Evolutionary conservation across 139 green algal species (phyloP), one percentile per base, ranked within the genome.

Genomic region (Chlamydomonas sp.): DNA sequence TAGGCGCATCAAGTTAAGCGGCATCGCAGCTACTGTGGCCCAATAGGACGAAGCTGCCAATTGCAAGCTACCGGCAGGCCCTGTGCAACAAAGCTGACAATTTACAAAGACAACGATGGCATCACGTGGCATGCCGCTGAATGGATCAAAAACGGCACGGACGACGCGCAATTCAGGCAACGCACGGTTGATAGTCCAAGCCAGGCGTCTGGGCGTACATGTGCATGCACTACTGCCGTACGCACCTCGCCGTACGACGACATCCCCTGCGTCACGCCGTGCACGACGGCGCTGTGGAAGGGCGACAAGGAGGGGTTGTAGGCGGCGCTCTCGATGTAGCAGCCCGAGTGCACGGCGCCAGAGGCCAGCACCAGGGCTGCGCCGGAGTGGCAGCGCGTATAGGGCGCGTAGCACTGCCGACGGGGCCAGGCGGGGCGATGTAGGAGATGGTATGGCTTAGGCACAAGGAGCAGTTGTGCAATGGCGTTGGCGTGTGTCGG

Each of bases 291-390:
- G 6, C 91, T 83, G 78, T 98, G 96, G 64, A 98, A 90, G 5
- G 96, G 96, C 10, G 91, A 88, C 68, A 99, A 74, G 67, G 90
- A 95, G 14, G 97, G 97, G 93, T 99, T 99, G 94, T 96, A 98
- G 2, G 97, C 97, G 3, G 94, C 96, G 81, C 84, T 95, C 89
- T 99, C 97, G 12, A 97, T 82, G 83, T 95, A 97, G 15, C 89
- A 81, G 3, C 96, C 96, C 75, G 86, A 90, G 86, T 93, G 93
- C 60, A 98, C 87, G 0, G 87, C 87, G 8, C 94, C 92, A 7
- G 69, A 59, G 1, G 79, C 75, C 2, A 89, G 94, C 14, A 95
- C 84, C 6, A 99, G 85, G 0, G 94, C 92, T 2, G 94, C 91
- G 9, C 93, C 97, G 0, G 96, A 94, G 0, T 94, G 94, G 83